phyloP scores from a whole-genome alignment of 306 rosid genomes.

The Dalbergia cultrata region DNA sequence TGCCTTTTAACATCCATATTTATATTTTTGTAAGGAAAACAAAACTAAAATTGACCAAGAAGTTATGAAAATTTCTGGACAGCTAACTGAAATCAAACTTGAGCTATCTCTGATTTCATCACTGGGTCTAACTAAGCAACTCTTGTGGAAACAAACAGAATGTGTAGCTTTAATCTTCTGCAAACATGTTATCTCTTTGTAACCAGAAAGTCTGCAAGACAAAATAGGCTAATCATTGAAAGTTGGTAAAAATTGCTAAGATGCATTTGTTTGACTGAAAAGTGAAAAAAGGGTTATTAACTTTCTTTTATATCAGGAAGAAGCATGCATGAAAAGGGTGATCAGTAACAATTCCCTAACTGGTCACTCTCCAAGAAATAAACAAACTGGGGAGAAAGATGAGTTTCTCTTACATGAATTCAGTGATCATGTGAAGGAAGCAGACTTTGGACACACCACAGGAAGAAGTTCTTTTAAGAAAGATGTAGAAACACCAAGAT shows the following conservation, averaged over 20 bases:
- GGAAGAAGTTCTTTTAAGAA: slow-evolving; percentile 54
- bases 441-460: slow-evolving; percentile 52
- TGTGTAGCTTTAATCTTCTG: background rate
- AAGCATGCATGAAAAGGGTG: slow-evolving; percentile 53
- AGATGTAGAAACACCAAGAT: slow-evolving; percentile 59
- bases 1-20: too few relatives aligned
- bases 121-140: background rate
- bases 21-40: too few relatives aligned
- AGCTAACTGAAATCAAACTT: too few relatives aligned
- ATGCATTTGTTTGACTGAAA: slow-evolving; percentile 7
- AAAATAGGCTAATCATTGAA: background rate
- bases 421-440: slow-evolving; percentile 60
- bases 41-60: too few relatives aligned
- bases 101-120: slow-evolving; percentile 4
- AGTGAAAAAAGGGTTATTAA: background rate
- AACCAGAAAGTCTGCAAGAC: background rate
- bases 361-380: slow-evolving; percentile 55
- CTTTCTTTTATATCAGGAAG: slow-evolving; percentile 60
- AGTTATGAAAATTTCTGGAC: too few relatives aligned
- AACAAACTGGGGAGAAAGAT: slow-evolving; percentile 57
- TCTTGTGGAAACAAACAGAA: background rate
- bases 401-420: slow-evolving; percentile 62
- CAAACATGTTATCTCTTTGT: background rate
- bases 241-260: slow-evolving; percentile 20
- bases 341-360: slow-evolving; percentile 48